Base-by-base conservation (phyloP, 2,329 filamentous ascomycete genomes). In the Leptographium wingfieldii region DNA sequence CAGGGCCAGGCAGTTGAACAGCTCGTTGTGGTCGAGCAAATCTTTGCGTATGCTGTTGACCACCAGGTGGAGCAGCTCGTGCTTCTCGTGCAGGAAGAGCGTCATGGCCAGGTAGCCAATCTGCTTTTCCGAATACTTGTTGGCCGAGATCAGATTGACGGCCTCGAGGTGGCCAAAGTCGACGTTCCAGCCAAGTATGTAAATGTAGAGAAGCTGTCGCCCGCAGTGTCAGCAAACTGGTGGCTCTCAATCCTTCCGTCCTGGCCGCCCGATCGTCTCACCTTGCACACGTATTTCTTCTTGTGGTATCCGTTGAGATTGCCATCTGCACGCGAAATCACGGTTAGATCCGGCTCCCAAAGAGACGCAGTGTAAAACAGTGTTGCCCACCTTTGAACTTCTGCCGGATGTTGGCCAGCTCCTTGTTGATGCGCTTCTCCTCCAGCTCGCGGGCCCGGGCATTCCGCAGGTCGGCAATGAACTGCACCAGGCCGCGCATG, bases 241-340 rank as follows among this genome's bases (percentile, higher is more conserved):
- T 22, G 22, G 22, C 22, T 22, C 22, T 22, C 22, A 22, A 22
- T 22, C 48, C 12, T 5, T 4, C 19, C 4, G 2, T 4, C 25
- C 43, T n/a, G 19, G 43, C 43, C 19, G 19, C 19, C 3, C 43
- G 27, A 58, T n/a, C 19, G 22, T 25, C 71, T 59, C 75, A 84
- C 82, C 79, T 99, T 99, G 89, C 94, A 99, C 66, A 99, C 94
- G 72, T 99, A 99, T 88, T 99, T 99, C 82, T 99, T 99, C 80
- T 95, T 96, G 79, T 96, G 91, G 71, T 99, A 99, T 66, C 94
- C 95, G 71, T 87, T 96, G 61, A 99, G 78, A 70, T 82, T 94
- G 65, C 91, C 92, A 72, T 94, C 89, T 85, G 64, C 61, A 60
- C 22, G 43, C n/a, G 55, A 29, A 19, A 10, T 22, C 19, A 43